Evolutionary conservation across 352 stramenopile species (phyloP).

Genomic region (Peronospora belbahrii): DNA sequence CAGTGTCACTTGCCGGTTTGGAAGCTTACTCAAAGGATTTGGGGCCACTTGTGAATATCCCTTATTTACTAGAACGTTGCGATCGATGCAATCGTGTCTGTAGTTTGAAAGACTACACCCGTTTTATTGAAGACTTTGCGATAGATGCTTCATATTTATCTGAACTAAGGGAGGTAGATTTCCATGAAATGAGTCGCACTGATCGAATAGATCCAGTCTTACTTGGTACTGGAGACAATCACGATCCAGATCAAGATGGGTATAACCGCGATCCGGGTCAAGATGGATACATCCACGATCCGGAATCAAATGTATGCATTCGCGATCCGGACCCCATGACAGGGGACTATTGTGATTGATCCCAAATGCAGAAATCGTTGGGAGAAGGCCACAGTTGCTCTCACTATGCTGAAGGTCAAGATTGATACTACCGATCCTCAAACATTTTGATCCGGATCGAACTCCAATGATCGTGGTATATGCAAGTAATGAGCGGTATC

Average conservation of each 20-base stretch:
- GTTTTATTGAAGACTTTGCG: slow-evolving; percentile 1
- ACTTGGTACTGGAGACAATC: no score
- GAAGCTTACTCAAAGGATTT: background rate
- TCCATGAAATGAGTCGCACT: background rate
- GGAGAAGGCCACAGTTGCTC: no score
- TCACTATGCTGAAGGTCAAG: no score
- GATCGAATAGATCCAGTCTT: background rate
- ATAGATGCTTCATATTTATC: background rate
- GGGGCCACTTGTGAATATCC: background rate
- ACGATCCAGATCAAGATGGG: no score
- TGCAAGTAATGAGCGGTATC: slow-evolving; percentile 1
- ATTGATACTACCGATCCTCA: no score
- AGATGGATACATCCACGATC: no score
- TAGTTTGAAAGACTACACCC: background rate
- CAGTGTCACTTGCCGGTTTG: no score
- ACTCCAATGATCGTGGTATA: background rate
- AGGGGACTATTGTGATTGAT: no score
- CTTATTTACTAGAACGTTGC: background rate
- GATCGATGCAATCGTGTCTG: background rate
- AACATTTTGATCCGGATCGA: background rate
- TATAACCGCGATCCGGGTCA: no score
- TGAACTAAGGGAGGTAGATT: background rate
- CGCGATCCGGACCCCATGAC: no score
- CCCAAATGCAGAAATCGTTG: no score
- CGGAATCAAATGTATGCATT: no score